Evolutionary conservation across 2,329 filamentous ascomycete genomes (phyloP).

Genomic region (Colletotrichum ledebouriae): DNA sequence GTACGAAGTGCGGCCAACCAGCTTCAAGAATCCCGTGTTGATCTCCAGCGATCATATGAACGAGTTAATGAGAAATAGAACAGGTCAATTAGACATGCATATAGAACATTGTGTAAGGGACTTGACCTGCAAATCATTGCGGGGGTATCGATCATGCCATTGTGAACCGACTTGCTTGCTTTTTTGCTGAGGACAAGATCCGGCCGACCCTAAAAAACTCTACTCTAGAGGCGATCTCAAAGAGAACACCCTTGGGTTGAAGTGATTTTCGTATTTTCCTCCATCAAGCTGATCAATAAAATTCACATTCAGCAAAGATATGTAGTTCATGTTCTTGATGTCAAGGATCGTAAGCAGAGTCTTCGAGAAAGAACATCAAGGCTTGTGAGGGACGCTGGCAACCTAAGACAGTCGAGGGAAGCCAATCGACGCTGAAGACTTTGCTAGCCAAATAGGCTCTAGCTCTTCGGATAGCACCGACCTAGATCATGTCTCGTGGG

Average conservation of each 20-base stretch:
- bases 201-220: not conserved
- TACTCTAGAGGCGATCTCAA: no score
- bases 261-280: no score
- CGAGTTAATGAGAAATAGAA: not conserved
- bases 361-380: no score
- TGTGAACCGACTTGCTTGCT: not conserved
- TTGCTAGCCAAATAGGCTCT: not conserved
- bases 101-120: not conserved
- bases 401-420: not conserved
- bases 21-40: no score
- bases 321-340: no score
- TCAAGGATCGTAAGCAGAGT: no score
- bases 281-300: no score
- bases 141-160: not conserved
- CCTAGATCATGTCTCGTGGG: constrained; percentile 5
- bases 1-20: no score
- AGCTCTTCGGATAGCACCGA: constrained; percentile 6
- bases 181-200: not conserved
- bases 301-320: no score
- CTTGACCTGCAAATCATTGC: no score
- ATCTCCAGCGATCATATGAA: no score
- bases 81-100: constrained; percentile 4
- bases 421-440: not conserved
- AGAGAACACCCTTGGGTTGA: no score
- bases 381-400: not conserved